Percentiles rank a stretch among this genome's conserved stretches.
These are phyloP conservation scores for Oryza australiensis DNA, from an alignment of 176 grass and related monocot species.

Conservation along the genomic window DNA sequence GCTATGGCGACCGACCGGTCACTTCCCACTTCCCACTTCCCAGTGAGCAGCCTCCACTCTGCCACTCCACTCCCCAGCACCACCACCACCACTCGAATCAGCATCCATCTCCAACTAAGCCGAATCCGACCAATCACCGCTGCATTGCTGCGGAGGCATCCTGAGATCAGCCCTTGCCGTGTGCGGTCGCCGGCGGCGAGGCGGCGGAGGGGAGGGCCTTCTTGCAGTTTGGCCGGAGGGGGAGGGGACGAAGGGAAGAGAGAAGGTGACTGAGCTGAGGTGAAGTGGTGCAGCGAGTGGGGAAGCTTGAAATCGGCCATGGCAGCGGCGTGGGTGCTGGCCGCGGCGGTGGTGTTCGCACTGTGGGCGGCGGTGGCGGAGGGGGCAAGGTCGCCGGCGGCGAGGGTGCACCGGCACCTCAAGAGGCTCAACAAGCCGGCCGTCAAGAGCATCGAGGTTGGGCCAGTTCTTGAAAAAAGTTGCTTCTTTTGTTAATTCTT, in stretches of 20 bases:
- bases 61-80: not conserved
- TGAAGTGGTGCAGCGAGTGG: not conserved
- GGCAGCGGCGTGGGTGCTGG: constrained; percentile 31
- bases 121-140: not conserved
- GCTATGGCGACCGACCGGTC: constrained; percentile 38
- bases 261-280: not conserved
- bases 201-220: constrained; percentile 9
- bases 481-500: not conserved
- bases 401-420: constrained; percentile 69
- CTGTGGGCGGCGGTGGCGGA: constrained; percentile 47
- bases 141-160: constrained; percentile 20
- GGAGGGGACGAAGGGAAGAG: not conserved
- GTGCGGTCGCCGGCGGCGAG: not conserved
- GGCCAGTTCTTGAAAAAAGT: not conserved
- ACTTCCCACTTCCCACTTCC: constrained; percentile 1
- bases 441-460: constrained; percentile 83
- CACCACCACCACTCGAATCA: not conserved
- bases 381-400: constrained; percentile 32
- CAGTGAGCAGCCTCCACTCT: not conserved
- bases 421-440: constrained; percentile 84
- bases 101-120: constrained; percentile 1
- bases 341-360: constrained; percentile 23
- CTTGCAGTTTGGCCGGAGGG: not conserved
- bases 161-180: constrained; percentile 14
- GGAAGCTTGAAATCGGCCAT: constrained; percentile 23